Percentiles rank a stretch among this genome's conserved stretches.
phyloP scores from a whole-genome alignment of 495 filamentous ascomycete species.

The Amorphotheca resinae region DNA sequence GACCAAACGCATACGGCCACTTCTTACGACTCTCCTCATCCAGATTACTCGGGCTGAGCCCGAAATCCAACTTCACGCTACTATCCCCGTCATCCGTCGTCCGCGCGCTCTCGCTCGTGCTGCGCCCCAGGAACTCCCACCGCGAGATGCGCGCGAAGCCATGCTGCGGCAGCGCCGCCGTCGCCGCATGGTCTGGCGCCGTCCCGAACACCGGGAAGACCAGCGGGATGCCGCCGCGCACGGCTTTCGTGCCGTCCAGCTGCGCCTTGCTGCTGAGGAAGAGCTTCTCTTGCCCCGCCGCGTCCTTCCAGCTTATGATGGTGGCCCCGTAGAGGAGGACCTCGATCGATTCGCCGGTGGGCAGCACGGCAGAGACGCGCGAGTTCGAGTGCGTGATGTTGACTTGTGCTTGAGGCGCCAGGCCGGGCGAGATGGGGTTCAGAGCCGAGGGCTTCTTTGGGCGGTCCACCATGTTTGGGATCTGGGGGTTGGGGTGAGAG shows the following conservation, averaged over 20 bases:
- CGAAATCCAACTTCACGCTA: constrained; percentile 86
- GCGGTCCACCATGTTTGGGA: constrained; percentile 59
- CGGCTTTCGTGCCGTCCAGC: constrained; percentile 45
- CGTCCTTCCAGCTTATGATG: constrained; percentile 82
- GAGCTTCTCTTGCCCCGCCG: constrained; percentile 68
- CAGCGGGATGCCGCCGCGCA: constrained; percentile 74
- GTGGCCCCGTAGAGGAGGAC: constrained; percentile 87
- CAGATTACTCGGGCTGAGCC: constrained; percentile 61
- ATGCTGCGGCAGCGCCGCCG: constrained; percentile 73
- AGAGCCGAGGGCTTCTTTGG: constrained; percentile 71
- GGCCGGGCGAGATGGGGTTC: constrained; percentile 44
- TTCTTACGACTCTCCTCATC: constrained; percentile 45
- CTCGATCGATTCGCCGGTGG: constrained; percentile 74
- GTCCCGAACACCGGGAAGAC: constrained; percentile 97
- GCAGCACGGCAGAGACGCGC: constrained; percentile 56
- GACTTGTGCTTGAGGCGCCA: constrained; percentile 55
- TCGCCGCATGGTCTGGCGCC: constrained; percentile 56
- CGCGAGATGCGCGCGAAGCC: constrained; percentile 82
- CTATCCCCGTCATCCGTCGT: constrained; percentile 37
- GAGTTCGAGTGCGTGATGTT: constrained; percentile 52
- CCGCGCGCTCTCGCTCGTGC: constrained; percentile 40
- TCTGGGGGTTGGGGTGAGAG: not conserved
- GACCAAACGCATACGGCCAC: constrained; percentile 76
- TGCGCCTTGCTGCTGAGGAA: constrained; percentile 72
- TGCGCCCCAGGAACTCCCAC: constrained; percentile 70